Conservation (phyloP, 1,284 basidiomycete genomes). For the Macrocystidia cucumis region DNA sequence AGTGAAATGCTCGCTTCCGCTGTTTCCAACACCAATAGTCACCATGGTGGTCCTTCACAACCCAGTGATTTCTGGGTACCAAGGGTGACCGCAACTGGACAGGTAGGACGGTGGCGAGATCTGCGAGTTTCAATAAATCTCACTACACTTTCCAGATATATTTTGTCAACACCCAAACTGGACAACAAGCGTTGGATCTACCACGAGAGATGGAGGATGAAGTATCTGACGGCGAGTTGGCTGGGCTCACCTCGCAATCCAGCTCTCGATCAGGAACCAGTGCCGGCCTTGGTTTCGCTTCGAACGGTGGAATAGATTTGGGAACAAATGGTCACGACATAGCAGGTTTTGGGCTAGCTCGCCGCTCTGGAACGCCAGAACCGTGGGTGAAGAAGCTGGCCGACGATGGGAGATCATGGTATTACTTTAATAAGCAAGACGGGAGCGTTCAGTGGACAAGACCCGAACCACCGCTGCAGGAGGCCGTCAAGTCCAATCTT, state of each 20-base stretch:
- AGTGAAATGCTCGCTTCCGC: no score
- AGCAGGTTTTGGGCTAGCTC: conserved; percentile 55
- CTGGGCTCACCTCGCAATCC: conserved; percentile 46
- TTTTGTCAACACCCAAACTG: conserved; percentile 90
- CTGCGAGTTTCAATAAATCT: conserved; percentile 5
- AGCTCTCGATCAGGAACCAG: conserved; percentile 48
- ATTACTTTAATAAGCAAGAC: conserved; percentile 70
- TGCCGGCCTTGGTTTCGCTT: conserved; percentile 39
- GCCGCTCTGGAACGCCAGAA: conserved; percentile 56
- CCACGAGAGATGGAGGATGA: conserved; percentile 68
- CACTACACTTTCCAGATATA: conserved; percentile 56
- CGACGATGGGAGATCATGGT: conserved; percentile 81
- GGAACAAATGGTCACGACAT: conserved; percentile 23
- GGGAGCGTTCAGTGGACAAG: conserved; percentile 64
- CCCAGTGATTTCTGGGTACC: conserved; percentile 78
- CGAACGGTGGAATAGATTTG: conserved; percentile 21
- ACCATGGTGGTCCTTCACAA: conserved; percentile 26
- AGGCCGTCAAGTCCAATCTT: conserved; percentile 21
- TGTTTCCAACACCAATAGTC: conserved; percentile 19
- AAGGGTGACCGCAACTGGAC: conserved; percentile 62
- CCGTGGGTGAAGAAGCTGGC: conserved; percentile 76
- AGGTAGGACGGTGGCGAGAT: conserved; percentile 37
- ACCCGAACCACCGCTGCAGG: conserved; percentile 35
- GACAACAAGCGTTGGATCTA: conserved; percentile 79
- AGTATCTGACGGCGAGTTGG: conserved; percentile 49